These are phyloP conservation scores for Globisporangium iwayamae DNA, from an alignment of 352 stramenopile genomes.

Conservation along the genomic window DNA sequence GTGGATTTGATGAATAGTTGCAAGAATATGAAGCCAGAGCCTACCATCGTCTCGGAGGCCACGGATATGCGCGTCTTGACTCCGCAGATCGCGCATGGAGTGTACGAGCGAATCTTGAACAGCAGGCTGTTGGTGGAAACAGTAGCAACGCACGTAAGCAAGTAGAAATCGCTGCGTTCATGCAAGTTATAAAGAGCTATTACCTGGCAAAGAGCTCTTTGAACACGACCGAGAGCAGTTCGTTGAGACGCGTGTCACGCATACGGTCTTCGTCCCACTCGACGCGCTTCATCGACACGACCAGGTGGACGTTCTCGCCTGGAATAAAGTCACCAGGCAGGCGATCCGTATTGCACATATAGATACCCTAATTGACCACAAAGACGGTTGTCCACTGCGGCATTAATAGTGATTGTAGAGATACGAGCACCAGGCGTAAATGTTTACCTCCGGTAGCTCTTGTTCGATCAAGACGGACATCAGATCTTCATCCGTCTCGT, in stretches of 20 bases:
- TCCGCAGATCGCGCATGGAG: slow-evolving; percentile 81
- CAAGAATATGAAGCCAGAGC: background rate
- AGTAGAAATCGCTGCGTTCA: background rate
- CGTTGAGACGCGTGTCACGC: slow-evolving; percentile 80
- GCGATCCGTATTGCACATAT: slow-evolving; percentile 85
- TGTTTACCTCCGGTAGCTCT: slow-evolving; percentile 60
- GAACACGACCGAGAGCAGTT: slow-evolving; percentile 79
- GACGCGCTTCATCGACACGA: slow-evolving; percentile 85
- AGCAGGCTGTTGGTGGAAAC: slow-evolving; percentile 38
- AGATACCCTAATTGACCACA: slow-evolving; percentile 44
- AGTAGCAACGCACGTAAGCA: background rate
- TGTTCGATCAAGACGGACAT: slow-evolving; percentile 90
- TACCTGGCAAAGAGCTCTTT: slow-evolving; percentile 85
- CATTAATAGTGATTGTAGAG: too few species aligned
- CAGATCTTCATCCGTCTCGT: slow-evolving; percentile 91
- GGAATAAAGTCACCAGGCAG: slow-evolving; percentile 65
- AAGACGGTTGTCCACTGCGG: too few species aligned
- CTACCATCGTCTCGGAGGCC: slow-evolving; percentile 80
- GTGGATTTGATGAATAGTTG: background rate
- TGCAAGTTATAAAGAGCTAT: background rate
- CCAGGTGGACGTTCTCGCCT: slow-evolving; percentile 78
- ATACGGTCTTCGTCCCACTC: slow-evolving; percentile 88
- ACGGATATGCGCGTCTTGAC: slow-evolving; percentile 73
- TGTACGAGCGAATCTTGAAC: slow-evolving; percentile 66
- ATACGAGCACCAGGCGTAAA: too few species aligned